phyloP scores from a whole-genome alignment of 768 basidiomycete genomes.

The Boletus reticulatus region DNA sequence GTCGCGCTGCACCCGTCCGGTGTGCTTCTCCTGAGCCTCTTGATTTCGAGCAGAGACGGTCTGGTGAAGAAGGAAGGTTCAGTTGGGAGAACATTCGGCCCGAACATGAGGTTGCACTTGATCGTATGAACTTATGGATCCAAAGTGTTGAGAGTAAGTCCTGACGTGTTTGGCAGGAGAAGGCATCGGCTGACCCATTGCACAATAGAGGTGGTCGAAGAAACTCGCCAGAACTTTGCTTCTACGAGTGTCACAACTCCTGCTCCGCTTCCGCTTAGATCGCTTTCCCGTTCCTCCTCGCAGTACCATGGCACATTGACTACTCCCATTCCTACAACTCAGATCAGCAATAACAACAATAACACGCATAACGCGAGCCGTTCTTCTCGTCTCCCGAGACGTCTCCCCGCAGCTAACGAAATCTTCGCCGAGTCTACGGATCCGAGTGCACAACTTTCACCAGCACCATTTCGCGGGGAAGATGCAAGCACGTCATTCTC shows the following conservation, averaged over 20 bases:
- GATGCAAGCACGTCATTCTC: conserved; percentile 25
- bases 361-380: conserved; percentile 11
- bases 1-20: conserved; percentile 30
- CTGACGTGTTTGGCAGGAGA: background rate
- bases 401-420: conserved; percentile 62
- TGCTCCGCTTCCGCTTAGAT: conserved; percentile 63
- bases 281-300: conserved; percentile 50
- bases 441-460: conserved; percentile 20
- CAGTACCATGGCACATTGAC: conserved; percentile 33
- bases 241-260: conserved; percentile 46
- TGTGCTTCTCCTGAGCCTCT: conserved; percentile 29
- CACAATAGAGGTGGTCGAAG: conserved; percentile 71
- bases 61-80: conserved; percentile 32
- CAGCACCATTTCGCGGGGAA: conserved; percentile 8
- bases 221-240: conserved; percentile 73
- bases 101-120: conserved; percentile 36
- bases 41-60: conserved; percentile 33
- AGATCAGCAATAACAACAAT: conserved; percentile 1
- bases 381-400: conserved; percentile 56
- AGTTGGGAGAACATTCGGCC: conserved; percentile 35
- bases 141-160: conserved; percentile 78
- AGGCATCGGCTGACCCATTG: background rate
- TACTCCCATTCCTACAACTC: conserved; percentile 25
- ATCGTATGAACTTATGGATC: conserved; percentile 82
- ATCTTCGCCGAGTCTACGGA: conserved; percentile 51